These are phyloP conservation scores for Russula lepida DNA, from an alignment of 768 basidiomycete species.

Conservation along the genomic window DNA sequence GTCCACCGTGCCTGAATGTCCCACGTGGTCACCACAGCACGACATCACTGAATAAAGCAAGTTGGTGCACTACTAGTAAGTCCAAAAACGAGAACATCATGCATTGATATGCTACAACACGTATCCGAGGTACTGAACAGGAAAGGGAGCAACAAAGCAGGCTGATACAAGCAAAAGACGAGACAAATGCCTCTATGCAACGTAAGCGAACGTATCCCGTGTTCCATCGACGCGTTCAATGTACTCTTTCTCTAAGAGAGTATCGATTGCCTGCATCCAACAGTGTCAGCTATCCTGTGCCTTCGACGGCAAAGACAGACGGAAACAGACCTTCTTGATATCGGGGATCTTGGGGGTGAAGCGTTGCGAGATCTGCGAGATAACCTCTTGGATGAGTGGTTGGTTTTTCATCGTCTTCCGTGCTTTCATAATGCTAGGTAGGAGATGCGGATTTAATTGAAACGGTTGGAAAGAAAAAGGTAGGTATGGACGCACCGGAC, in stretches of 20 bases:
- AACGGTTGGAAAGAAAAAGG: neutral
- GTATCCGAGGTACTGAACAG: conserved; percentile 6
- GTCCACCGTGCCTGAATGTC: no score
- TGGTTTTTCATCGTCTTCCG: conserved; percentile 95
- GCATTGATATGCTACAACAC: conserved; percentile 17
- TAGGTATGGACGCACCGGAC: conserved; percentile 46
- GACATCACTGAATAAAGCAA: no score
- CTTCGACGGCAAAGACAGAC: neutral
- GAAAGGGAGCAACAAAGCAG: neutral
- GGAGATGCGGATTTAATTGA: conserved; percentile 1
- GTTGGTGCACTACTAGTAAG: no score
- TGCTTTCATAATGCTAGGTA: conserved; percentile 82
- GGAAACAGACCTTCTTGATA: conserved; percentile 76
- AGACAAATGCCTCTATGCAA: conserved; percentile 36
- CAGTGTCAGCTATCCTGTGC: conserved; percentile 2
- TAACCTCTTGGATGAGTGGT: conserved; percentile 80
- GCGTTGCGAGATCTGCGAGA: conserved; percentile 78
- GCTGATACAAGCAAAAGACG: neutral
- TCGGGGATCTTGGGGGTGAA: conserved; percentile 92
- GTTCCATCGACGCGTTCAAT: conserved; percentile 89
- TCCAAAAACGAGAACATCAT: conserved; percentile 4
- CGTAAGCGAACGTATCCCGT: conserved; percentile 81
- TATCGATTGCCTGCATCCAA: conserved; percentile 70
- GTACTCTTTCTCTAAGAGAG: conserved; percentile 92
- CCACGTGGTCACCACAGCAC: no score